These are phyloP conservation scores for Turnera subulata DNA, from an alignment of 345 rosid species.

Conservation along the genomic window DNA sequence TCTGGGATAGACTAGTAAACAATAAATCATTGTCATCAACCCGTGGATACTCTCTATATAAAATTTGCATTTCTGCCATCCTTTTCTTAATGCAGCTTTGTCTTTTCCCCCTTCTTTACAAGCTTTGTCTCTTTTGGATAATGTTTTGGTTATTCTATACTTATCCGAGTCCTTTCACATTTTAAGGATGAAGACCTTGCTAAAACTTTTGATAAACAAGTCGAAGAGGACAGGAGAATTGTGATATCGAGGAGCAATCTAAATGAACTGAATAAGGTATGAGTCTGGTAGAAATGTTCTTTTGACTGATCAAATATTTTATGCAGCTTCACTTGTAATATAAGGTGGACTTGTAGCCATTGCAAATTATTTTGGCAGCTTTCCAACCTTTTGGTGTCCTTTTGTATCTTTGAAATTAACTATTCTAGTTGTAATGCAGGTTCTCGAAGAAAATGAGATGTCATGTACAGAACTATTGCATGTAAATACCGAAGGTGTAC, in stretches of 20 bases:
- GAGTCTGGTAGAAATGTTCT: background rate
- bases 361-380: background rate
- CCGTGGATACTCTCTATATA: background rate
- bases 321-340: background rate
- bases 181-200: slow-evolving; percentile 78
- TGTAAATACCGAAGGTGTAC: slow-evolving; percentile 75
- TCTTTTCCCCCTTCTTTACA: background rate
- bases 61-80: background rate
- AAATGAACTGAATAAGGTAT: slow-evolving; percentile 77
- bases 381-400: background rate
- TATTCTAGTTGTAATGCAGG: slow-evolving; percentile 42
- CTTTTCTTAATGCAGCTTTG: background rate
- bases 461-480: slow-evolving; percentile 69
- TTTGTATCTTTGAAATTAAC: no score
- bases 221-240: slow-evolving; percentile 85
- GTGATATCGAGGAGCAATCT: slow-evolving; percentile 80
- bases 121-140: background rate
- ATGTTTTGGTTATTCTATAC: background rate
- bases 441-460: slow-evolving; percentile 85
- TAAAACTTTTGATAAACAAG: slow-evolving; percentile 70
- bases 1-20: no score
- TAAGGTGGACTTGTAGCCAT: background rate
- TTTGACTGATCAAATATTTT: background rate
- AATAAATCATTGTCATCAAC: background rate
- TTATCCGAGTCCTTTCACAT: slow-evolving; percentile 13